Conservation (phyloP, 352 stramenopile genomes). For the Pythium rishiriense region DNA sequence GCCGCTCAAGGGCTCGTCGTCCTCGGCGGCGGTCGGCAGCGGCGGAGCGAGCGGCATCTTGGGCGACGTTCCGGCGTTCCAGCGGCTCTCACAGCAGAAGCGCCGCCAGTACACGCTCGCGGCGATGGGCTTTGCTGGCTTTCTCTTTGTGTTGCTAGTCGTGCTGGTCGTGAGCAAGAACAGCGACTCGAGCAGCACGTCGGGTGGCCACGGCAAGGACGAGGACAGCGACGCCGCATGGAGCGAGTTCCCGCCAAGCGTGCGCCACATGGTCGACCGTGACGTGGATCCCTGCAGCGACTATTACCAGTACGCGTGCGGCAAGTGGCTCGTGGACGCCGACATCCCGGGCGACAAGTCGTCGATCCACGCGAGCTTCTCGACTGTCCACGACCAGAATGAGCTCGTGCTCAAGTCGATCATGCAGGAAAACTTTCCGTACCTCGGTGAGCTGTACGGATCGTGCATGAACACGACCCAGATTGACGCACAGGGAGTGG, state of each 20-base stretch:
- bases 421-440: constrained; percentile 38
- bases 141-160: constrained; percentile 29
- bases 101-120: constrained; percentile 25
- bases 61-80: constrained; percentile 26
- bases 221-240: constrained; percentile 16
- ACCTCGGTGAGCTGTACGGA: constrained; percentile 37
- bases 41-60: constrained; percentile 12
- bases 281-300: constrained; percentile 35
- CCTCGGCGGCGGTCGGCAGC: background rate
- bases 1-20: constrained; percentile 27
- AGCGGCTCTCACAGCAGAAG: constrained; percentile 22
- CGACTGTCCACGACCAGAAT: constrained; percentile 35
- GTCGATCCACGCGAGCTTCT: constrained; percentile 31
- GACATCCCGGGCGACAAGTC: constrained; percentile 33
- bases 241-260: constrained; percentile 25
- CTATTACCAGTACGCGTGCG: constrained; percentile 47
- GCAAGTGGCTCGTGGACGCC: constrained; percentile 36
- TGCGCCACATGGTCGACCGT: constrained; percentile 35
- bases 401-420: constrained; percentile 38
- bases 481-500: constrained; percentile 40
- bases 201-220: background rate
- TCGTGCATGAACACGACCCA: constrained; percentile 45
- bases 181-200: background rate
- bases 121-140: constrained; percentile 15
- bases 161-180: constrained; percentile 25